These are phyloP conservation scores for Saprolegnia parasitica DNA, from an alignment of 352 stramenopile species.

Conservation along the genomic window DNA sequence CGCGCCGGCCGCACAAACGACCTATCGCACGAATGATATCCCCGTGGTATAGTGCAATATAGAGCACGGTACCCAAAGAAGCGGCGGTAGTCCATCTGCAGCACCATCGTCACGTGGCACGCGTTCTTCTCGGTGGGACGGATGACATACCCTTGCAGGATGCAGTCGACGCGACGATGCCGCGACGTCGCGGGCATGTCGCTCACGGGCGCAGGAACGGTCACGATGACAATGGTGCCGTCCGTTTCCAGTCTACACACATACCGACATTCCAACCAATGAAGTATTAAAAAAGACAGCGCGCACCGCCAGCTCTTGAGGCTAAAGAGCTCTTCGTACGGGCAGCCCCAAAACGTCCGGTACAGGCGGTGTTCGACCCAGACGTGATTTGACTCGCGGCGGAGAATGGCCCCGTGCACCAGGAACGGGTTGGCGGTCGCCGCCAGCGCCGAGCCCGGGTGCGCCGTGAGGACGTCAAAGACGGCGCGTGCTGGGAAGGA, in stretches of 20 bases:
- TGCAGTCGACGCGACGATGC: constrained; percentile 45
- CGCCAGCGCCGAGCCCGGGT: not conserved
- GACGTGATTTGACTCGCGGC: constrained; percentile 16
- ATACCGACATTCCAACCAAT: constrained; percentile 8
- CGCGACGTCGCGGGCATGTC: constrained; percentile 33
- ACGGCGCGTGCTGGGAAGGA: constrained; percentile 60
- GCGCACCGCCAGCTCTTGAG: constrained; percentile 66
- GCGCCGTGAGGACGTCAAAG: constrained; percentile 55
- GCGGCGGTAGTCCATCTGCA: constrained; percentile 68
- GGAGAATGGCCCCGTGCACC: constrained; percentile 1
- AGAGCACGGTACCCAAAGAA: constrained; percentile 27
- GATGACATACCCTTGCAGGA: constrained; percentile 63
- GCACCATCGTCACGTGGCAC: constrained; percentile 71
- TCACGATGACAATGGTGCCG: constrained; percentile 56
- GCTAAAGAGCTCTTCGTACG: constrained; percentile 32
- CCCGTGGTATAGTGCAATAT: not conserved
- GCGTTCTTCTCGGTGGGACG: constrained; percentile 39
- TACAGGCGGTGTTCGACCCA: constrained; percentile 22
- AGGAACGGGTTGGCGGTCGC: constrained; percentile 11
- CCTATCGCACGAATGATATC: not conserved
- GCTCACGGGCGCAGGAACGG: constrained; percentile 53
- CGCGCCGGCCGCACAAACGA: constrained; percentile 30
- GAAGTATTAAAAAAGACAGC: not conserved
- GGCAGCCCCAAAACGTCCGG: not conserved
- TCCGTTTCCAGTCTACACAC: constrained; percentile 51